Evolutionary conservation across 164 flowering plant genomes (phyloP).

Genomic region (Nymphaea thermarum): DNA sequence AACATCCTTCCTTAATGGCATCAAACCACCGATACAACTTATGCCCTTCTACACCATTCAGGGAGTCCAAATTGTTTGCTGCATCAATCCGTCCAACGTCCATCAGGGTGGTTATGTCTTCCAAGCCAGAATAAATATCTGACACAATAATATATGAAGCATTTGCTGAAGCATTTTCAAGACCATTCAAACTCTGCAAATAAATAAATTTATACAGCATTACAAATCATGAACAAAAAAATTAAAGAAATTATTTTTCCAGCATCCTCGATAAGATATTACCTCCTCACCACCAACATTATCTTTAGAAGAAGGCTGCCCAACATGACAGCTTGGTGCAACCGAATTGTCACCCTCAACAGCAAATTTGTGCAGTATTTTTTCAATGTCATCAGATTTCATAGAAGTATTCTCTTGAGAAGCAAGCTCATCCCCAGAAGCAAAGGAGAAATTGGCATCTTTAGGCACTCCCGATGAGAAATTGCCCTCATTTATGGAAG

Average conservation of each 20-base stretch:
- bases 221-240: too few relatives aligned
- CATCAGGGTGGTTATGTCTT: slow-evolving; percentile 12
- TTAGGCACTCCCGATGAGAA: not conserved
- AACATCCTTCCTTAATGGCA: not conserved
- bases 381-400: not conserved
- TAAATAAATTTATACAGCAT: not conserved
- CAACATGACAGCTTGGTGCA: not conserved
- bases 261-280: not conserved
- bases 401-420: not conserved
- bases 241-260: not conserved
- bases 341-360: not conserved
- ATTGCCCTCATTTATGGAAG: not conserved
- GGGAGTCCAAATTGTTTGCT: not conserved
- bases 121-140: slow-evolving; percentile 22
- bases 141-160: not conserved
- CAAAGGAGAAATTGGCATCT: not conserved
- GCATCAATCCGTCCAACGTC: not conserved
- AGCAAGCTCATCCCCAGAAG: not conserved
- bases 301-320: not conserved
- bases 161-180: too few relatives aligned
- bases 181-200: not conserved
- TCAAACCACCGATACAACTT: not conserved
- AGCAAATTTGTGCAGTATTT: not conserved
- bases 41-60: not conserved
- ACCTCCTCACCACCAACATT: not conserved